These are phyloP conservation scores for Acrocalymma vagum DNA, from an alignment of 2,329 filamentous ascomycete genomes.

Conservation along the genomic window DNA sequence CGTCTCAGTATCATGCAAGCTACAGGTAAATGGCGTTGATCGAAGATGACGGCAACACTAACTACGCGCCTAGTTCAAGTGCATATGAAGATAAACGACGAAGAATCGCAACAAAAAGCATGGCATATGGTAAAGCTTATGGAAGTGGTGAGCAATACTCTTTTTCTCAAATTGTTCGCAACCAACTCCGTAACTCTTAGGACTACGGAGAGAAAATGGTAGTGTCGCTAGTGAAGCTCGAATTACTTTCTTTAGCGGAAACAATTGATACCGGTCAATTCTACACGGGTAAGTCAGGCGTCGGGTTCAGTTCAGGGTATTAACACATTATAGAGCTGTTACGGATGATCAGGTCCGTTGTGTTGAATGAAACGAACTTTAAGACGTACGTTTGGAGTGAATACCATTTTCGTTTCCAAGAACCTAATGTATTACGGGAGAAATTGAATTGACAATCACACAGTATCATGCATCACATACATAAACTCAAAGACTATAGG, in stretches of 20 bases:
- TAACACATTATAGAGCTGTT: constrained; percentile 58
- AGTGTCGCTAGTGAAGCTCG: constrained; percentile 73
- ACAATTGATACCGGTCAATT: constrained; percentile 50
- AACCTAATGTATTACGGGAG: too few species aligned
- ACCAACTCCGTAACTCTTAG: constrained; percentile 4
- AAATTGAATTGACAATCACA: constrained; percentile 11
- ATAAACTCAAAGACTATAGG: constrained; percentile 63
- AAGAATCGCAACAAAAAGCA: constrained; percentile 61
- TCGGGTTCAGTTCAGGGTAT: not conserved
- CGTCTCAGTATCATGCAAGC: constrained; percentile 71
- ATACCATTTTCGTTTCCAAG: not conserved
- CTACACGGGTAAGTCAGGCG: constrained; percentile 46
- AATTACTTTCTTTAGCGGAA: constrained; percentile 64
- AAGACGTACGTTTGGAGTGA: constrained; percentile 62
- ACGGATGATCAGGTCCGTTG: constrained; percentile 67
- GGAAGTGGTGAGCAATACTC: constrained; percentile 53
- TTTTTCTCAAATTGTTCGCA: not conserved
- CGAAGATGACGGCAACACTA: constrained; percentile 5
- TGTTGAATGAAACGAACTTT: constrained; percentile 70
- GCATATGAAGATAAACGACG: constrained; percentile 58
- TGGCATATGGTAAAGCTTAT: constrained; percentile 67
- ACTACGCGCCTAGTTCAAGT: constrained; percentile 59
- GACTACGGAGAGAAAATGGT: constrained; percentile 71
- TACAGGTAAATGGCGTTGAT: constrained; percentile 37
- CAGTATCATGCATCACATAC: constrained; percentile 71